Evolutionary conservation across 805 yeast species (phyloP).

Genomic region (Spathaspora girioi): DNA sequence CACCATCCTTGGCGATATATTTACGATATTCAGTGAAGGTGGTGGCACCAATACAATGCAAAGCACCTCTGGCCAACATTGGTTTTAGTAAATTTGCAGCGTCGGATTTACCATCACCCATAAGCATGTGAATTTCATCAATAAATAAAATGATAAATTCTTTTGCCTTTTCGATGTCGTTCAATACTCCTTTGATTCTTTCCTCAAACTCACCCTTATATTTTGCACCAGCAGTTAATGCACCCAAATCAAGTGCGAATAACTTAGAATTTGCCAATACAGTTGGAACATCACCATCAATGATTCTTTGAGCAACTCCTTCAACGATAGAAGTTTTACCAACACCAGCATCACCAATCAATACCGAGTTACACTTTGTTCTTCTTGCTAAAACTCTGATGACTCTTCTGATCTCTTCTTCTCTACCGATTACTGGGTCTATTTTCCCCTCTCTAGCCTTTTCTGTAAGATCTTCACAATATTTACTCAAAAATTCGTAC

Average conservation of each 20-base stretch:
- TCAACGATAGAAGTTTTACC: slow-evolving; percentile 98
- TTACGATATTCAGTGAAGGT: slow-evolving; percentile 93
- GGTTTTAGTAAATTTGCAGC: slow-evolving; percentile 97
- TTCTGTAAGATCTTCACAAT: slow-evolving; percentile 91
- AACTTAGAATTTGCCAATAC: slow-evolving; percentile 77
- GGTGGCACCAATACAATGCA: slow-evolving; percentile 98
- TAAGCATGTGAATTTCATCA: slow-evolving; percentile 98
- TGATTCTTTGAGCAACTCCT: slow-evolving; percentile 96
- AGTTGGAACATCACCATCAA: slow-evolving; percentile 92
- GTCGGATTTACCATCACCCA: slow-evolving; percentile 98
- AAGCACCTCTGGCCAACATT: slow-evolving; percentile 91
- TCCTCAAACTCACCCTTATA: slow-evolving; percentile 99
- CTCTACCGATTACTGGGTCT: slow-evolving; percentile 98
- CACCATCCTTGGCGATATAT: slow-evolving; percentile 93
- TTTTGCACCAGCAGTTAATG: slow-evolving; percentile 97
- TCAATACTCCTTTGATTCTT: slow-evolving; percentile 92
- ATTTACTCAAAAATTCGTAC: slow-evolving; percentile 80
- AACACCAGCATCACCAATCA: slow-evolving; percentile 99
- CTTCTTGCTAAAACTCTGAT: slow-evolving; percentile 95
- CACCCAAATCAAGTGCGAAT: slow-evolving; percentile 90
- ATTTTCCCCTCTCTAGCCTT: slow-evolving; percentile 90
- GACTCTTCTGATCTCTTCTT: slow-evolving; percentile 94
- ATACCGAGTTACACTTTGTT: slow-evolving; percentile 92
- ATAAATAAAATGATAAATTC: slow-evolving; percentile 86
- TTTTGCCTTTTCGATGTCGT: slow-evolving; percentile 85